These are phyloP conservation scores for Phytophthora ramorum DNA, from an alignment of 352 stramenopile genomes.

Conservation along the genomic window DNA sequence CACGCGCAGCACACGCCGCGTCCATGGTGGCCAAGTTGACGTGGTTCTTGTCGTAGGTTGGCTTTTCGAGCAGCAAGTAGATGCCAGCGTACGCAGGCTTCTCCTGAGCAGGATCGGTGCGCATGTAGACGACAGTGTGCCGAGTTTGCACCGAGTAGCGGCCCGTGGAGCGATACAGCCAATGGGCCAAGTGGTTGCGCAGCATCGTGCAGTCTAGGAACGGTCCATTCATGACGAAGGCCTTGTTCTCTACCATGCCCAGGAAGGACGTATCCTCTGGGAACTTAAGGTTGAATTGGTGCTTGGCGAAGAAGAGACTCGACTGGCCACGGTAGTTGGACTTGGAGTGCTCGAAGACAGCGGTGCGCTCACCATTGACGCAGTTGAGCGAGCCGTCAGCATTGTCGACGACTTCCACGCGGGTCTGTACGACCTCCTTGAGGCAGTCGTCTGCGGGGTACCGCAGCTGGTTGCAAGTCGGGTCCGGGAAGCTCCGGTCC, in stretches of 20 bases:
- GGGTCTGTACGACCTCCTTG: constrained; percentile 56
- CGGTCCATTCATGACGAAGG: constrained; percentile 80
- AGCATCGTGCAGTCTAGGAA: constrained; percentile 75
- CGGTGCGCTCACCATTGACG: constrained; percentile 49
- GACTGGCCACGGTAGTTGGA: constrained; percentile 83
- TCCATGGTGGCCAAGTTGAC: constrained; percentile 67
- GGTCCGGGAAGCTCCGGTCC: constrained; percentile 62
- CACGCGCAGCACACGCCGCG: constrained; percentile 40
- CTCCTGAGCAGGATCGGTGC: constrained; percentile 34
- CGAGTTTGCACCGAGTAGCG: constrained; percentile 73
- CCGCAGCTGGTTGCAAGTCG: constrained; percentile 74
- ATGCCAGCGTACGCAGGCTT: constrained; percentile 65
- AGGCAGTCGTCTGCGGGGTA: constrained; percentile 75
- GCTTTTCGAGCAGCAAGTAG: constrained; percentile 81
- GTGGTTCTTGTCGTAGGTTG: constrained; percentile 73
- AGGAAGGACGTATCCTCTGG: constrained; percentile 50
- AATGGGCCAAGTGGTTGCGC: constrained; percentile 84
- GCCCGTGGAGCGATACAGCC: constrained; percentile 70
- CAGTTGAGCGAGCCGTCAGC: constrained; percentile 62
- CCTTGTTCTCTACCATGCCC: constrained; percentile 65
- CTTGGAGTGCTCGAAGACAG: constrained; percentile 50
- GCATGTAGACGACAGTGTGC: constrained; percentile 78
- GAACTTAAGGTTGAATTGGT: constrained; percentile 81
- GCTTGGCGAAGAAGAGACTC: constrained; percentile 81
- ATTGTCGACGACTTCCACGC: constrained; percentile 75